A percentile compares a stretch with the other conserved stretches of the same genome.
Evolutionary conservation across 2,329 filamentous ascomycete species (phyloP).

Genomic region (Aspergillus fischeri): DNA sequence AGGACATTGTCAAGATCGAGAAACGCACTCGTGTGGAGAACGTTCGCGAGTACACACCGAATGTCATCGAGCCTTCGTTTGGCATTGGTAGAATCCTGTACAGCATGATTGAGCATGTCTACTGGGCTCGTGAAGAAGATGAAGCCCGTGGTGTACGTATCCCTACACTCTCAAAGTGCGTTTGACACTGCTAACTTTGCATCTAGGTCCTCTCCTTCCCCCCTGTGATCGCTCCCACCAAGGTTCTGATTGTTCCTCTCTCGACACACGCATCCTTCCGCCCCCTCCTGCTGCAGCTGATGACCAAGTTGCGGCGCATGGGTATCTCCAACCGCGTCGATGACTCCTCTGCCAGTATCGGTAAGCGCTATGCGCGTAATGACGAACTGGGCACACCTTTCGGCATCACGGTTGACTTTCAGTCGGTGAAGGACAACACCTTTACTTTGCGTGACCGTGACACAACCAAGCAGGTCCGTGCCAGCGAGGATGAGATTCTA

Average conservation of each 20-base stretch:
- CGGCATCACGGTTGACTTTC: constrained; percentile 92
- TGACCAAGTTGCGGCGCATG: constrained; percentile 68
- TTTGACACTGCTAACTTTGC: constrained; percentile 8
- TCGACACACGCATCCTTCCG: constrained; percentile 77
- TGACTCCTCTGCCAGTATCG: constrained; percentile 85
- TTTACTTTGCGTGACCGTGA: constrained; percentile 89
- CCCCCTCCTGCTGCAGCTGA: constrained; percentile 69
- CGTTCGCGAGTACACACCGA: constrained; percentile 85
- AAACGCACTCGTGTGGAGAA: constrained; percentile 79
- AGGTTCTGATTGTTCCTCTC: constrained; percentile 87
- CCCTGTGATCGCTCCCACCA: constrained; percentile 80
- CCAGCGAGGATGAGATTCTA: constrained; percentile 73
- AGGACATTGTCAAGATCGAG: constrained; percentile 78
- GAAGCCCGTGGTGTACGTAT: constrained; percentile 78
- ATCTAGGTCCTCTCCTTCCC: constrained; percentile 67
- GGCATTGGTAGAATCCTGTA: constrained; percentile 95
- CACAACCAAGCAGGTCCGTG: constrained; percentile 84
- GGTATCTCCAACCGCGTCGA: constrained; percentile 83
- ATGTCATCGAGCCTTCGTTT: constrained; percentile 96
- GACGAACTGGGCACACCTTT: constrained; percentile 94
- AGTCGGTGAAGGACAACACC: constrained; percentile 81
- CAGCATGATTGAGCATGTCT: constrained; percentile 87
- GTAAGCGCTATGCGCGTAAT: constrained; percentile 90
- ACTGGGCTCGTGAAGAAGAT: constrained; percentile 83
- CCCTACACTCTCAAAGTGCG: neutral